These are phyloP conservation scores for Salix koriyanagi DNA, from an alignment of 345 rosid species.

Conservation along the genomic window DNA sequence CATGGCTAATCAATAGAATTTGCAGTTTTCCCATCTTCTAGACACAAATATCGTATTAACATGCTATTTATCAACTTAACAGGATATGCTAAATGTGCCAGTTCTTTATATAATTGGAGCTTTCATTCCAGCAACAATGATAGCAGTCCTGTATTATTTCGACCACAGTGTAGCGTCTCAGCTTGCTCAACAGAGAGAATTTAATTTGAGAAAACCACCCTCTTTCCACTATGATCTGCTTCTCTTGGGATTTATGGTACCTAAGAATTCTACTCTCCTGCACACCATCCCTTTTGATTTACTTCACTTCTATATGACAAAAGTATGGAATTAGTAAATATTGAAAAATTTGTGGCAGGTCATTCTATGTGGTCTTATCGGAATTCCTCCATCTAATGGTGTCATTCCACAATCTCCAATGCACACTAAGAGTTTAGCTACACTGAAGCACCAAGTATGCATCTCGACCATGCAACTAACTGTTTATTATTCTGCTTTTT, in stretches of 20 bases:
- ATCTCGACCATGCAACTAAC: neutral
- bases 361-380: constrained; percentile 24
- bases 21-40: neutral
- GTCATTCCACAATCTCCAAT: constrained; percentile 32
- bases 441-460: constrained; percentile 28
- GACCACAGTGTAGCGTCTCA: constrained; percentile 35
- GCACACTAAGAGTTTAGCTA: constrained; percentile 29
- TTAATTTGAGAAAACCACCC: constrained; percentile 30
- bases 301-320: neutral
- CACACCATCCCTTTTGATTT: neutral
- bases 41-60: neutral
- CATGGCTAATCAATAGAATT: neutral
- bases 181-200: constrained; percentile 34
- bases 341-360: constrained; percentile 19
- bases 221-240: constrained; percentile 34
- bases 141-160: constrained; percentile 30
- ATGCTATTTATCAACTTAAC: constrained; percentile 15
- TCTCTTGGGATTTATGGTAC: constrained; percentile 30
- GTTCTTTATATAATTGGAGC: constrained; percentile 29
- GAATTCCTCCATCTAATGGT: constrained; percentile 30
- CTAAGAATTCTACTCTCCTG: neutral
- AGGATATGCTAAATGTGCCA: constrained; percentile 32
- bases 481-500: neutral
- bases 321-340: constrained; percentile 2
- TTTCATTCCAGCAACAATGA: constrained; percentile 32